Conservation (phyloP, 305 asterid genomes). For the Plantago rigida region DNA sequence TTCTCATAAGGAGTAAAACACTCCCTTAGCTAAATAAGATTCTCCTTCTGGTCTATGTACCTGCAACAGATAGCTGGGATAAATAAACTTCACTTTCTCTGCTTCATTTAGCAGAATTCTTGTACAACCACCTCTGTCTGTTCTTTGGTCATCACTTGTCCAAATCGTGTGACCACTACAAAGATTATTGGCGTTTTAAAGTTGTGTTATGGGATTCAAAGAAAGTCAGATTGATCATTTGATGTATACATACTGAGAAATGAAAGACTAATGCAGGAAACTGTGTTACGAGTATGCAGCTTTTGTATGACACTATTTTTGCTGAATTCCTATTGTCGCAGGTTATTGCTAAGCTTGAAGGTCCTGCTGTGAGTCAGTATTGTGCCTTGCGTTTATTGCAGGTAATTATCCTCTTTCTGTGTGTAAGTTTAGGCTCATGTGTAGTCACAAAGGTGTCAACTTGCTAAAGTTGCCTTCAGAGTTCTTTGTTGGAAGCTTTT, state of each 20-base stretch:
- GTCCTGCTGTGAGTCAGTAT: slow-evolving; percentile 90
- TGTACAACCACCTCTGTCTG: too few relatives aligned
- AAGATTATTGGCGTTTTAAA: too few relatives aligned
- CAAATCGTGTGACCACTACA: too few relatives aligned
- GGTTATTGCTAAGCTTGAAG: slow-evolving; percentile 99
- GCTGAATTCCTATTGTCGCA: slow-evolving; percentile 38
- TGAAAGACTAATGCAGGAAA: slow-evolving; percentile 3
- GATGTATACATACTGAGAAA: slow-evolving; percentile 1
- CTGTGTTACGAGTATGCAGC: slow-evolving; percentile 4
- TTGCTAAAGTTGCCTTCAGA: not conserved
- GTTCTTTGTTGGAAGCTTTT: not conserved
- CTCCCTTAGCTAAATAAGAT: too few relatives aligned
- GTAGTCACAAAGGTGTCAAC: not conserved
- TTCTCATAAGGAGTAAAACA: too few relatives aligned
- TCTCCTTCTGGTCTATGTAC: too few relatives aligned
- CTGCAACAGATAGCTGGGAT: too few relatives aligned
- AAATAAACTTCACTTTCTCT: too few relatives aligned
- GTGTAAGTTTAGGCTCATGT: slow-evolving; percentile 13
- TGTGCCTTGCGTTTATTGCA: slow-evolving; percentile 89
- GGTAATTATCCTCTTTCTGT: slow-evolving; percentile 38
- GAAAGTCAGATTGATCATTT: not conserved
- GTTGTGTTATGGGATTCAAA: too few relatives aligned
- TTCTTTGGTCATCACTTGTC: too few relatives aligned
- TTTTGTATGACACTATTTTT: slow-evolving; percentile 18
- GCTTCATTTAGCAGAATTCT: too few relatives aligned